Conservation (phyloP, 306 rosid genomes). For the apple (Malus domestica) region ASM211411v1 NC_041799.1:25259001-25259500, state of each 20-base stretch:
- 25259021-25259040: background rate
- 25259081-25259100: slow-evolving; percentile 85
- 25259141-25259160: slow-evolving; percentile 77
- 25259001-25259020: background rate
- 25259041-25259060: slow-evolving; percentile 2
- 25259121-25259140: slow-evolving; percentile 57
- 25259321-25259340: background rate
- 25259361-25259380: background rate
- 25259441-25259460: background rate
- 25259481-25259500: background rate
- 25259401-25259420: background rate
- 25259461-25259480: background rate
- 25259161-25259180: slow-evolving; percentile 86
- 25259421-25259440: background rate
- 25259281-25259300: background rate
- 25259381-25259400: background rate
- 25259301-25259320: background rate
- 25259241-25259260: background rate
- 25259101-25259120: slow-evolving; percentile 95
- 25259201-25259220: background rate
- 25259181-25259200: slow-evolving; percentile 32
- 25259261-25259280: background rate
- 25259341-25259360: no score
- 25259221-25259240: background rate
- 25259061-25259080: background rate